Conservation (phyloP, 768 basidiomycete species). For the Russula sp. region DNA sequence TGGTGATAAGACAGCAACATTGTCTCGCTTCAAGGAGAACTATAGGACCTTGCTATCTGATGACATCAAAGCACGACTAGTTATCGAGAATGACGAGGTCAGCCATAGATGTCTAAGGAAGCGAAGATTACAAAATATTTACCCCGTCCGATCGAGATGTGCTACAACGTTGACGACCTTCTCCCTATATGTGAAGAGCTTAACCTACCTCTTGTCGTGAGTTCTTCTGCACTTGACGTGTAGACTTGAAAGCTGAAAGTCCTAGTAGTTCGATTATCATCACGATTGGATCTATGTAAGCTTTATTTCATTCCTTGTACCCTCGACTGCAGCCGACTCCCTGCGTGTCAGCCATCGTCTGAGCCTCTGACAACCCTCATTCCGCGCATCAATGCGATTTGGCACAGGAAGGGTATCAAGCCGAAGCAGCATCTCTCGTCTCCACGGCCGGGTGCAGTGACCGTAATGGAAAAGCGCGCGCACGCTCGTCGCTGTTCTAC, state of each 20-base stretch:
- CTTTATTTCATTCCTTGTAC: slow-evolving; percentile 42
- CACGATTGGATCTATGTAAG: slow-evolving; percentile 59
- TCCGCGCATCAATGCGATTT: slow-evolving; percentile 67
- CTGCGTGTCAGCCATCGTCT: slow-evolving; percentile 29
- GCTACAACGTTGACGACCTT: slow-evolving; percentile 85
- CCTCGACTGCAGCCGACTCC: neutral
- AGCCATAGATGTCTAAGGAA: slow-evolving; percentile 15
- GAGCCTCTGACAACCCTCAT: slow-evolving; percentile 61
- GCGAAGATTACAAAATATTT: neutral
- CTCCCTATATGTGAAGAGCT: slow-evolving; percentile 84
- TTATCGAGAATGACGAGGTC: slow-evolving; percentile 94
- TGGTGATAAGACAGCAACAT: slow-evolving; percentile 66
- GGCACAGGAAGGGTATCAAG: slow-evolving; percentile 66
- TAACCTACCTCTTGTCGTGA: slow-evolving; percentile 41
- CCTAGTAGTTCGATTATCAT: slow-evolving; percentile 55
- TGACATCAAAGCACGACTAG: slow-evolving; percentile 65
- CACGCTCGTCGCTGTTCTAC: slow-evolving; percentile 77
- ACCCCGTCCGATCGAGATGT: slow-evolving; percentile 39
- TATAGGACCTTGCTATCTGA: slow-evolving; percentile 53
- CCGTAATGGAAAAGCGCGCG: slow-evolving; percentile 79
- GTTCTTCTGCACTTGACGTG: slow-evolving; percentile 55
- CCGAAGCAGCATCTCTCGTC: slow-evolving; percentile 94
- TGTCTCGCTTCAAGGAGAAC: slow-evolving; percentile 67
- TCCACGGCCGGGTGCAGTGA: slow-evolving; percentile 76
- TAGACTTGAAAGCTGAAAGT: neutral